These are phyloP conservation scores for Aurifilum marmelostoma DNA, from an alignment of 2,329 filamentous ascomycete species.

Conservation along the genomic window DNA sequence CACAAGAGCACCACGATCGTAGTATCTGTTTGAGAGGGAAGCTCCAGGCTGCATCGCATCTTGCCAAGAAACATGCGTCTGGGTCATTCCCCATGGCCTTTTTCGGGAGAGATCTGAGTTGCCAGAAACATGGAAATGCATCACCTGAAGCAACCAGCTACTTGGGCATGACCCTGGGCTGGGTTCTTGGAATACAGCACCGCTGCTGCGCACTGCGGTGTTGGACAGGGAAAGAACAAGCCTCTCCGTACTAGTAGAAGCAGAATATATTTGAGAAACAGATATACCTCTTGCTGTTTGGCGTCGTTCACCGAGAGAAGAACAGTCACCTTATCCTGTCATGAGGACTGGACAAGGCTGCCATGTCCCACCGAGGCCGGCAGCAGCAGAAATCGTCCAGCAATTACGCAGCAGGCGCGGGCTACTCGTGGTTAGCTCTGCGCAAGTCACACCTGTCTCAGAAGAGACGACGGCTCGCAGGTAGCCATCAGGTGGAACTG, in stretches of 20 bases:
- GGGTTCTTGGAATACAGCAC: background rate
- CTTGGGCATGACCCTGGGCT: background rate
- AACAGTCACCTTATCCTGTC: background rate
- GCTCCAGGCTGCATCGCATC: background rate
- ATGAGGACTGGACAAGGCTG: background rate
- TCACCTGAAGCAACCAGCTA: background rate
- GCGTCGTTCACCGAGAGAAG: background rate
- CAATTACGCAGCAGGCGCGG: background rate
- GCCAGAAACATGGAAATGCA: background rate
- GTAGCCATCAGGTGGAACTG: background rate
- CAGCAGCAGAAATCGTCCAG: background rate
- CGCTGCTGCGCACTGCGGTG: background rate
- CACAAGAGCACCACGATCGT: background rate
- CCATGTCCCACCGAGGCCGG: background rate
- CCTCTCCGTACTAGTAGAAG: background rate
- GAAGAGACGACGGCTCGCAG: background rate
- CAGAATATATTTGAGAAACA: background rate
- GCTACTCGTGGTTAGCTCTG: background rate
- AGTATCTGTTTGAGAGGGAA: background rate
- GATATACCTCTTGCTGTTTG: background rate
- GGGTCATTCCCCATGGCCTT: background rate
- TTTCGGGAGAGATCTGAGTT: background rate
- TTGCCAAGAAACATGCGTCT: background rate
- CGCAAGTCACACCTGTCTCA: constrained; percentile 20
- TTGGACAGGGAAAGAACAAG: background rate